These are phyloP conservation scores for Plenodomus lindquistii DNA, from an alignment of 2,329 filamentous ascomycete genomes.

Conservation along the genomic window DNA sequence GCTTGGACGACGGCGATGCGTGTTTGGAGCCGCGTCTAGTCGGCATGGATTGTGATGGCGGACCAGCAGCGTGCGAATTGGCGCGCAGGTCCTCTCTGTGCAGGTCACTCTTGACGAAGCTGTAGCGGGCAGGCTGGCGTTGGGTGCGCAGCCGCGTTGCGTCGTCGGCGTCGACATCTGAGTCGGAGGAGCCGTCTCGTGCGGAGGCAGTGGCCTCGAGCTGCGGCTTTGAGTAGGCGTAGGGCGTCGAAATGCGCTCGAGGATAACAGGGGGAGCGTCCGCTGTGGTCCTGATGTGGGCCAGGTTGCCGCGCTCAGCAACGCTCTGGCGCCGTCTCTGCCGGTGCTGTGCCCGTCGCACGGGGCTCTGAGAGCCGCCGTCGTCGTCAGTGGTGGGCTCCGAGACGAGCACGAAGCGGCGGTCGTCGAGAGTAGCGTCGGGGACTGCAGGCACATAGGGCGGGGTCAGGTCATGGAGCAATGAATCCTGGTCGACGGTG, in stretches of 20 bases:
- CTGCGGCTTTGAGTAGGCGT: conserved; percentile 48
- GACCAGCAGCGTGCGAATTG: conserved; percentile 25
- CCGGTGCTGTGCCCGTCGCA: background rate
- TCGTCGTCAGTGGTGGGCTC: conserved; percentile 27
- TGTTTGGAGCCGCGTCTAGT: conserved; percentile 20
- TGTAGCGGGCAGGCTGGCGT: conserved; percentile 44
- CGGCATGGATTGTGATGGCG: conserved; percentile 19
- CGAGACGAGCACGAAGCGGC: conserved; percentile 65
- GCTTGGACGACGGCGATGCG: conserved; percentile 33
- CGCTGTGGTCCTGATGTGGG: conserved; percentile 41
- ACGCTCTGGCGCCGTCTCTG: conserved; percentile 36
- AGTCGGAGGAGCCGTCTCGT: conserved; percentile 32
- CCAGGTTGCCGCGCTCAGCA: conserved; percentile 40
- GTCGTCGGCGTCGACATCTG: conserved; percentile 34
- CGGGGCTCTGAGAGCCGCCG: background rate
- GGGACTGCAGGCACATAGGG: conserved; percentile 47
- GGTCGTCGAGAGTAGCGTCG: conserved; percentile 65
- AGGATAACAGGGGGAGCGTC: conserved; percentile 46
- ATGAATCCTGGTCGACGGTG: conserved; percentile 67
- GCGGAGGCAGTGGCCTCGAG: conserved; percentile 30
- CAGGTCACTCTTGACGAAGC: conserved; percentile 44
- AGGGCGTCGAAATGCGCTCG: conserved; percentile 50
- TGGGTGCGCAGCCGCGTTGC: conserved; percentile 32
- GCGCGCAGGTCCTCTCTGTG: conserved; percentile 40
- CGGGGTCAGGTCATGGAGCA: conserved; percentile 64